phyloP scores from a whole-genome alignment of 2,329 filamentous ascomycete species.

The Fusarium coicis region DNA sequence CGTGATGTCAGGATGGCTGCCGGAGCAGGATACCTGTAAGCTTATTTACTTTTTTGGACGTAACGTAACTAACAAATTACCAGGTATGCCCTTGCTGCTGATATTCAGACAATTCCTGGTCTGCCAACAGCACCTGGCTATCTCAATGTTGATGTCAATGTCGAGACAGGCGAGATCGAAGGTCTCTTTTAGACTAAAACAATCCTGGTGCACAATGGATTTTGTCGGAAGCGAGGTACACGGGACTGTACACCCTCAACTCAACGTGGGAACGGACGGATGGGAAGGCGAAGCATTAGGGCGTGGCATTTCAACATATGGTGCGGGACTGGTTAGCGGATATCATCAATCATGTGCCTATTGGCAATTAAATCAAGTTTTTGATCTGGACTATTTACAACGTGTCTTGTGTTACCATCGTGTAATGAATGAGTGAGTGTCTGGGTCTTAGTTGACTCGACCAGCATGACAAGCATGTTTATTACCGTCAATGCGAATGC shows the following conservation, averaged over 20 bases:
- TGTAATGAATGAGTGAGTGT: not conserved
- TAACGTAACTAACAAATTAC: conserved; percentile 49
- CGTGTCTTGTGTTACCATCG: not conserved
- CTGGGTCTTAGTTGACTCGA: not conserved
- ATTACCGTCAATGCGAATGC: not conserved
- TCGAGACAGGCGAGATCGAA: conserved; percentile 85
- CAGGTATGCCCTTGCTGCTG: conserved; percentile 91
- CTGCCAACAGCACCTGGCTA: conserved; percentile 95
- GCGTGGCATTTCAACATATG: conserved; percentile 47
- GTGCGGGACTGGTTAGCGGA: conserved; percentile 34
- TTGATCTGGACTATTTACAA: not conserved
- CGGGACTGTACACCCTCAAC: conserved; percentile 38
- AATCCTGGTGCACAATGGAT: conserved; percentile 1
- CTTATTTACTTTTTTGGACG: conserved; percentile 33
- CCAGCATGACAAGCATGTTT: not conserved
- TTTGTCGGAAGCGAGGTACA: conserved; percentile 2
- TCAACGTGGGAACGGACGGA: conserved; percentile 44
- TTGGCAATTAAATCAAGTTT: conserved; percentile 27
- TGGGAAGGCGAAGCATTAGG: conserved; percentile 39
- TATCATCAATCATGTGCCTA: conserved; percentile 25
- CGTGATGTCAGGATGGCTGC: conserved; percentile 93
- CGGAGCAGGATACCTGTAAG: conserved; percentile 90
- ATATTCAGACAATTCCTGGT: conserved; percentile 98
- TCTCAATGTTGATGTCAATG: conserved; percentile 88
- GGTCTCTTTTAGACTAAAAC: conserved; percentile 78